Evolutionary conservation across 495 filamentous ascomycete species (phyloP), one percentile per base, ranked within the genome.

Genomic region (Penicillium samsonianum): DNA sequence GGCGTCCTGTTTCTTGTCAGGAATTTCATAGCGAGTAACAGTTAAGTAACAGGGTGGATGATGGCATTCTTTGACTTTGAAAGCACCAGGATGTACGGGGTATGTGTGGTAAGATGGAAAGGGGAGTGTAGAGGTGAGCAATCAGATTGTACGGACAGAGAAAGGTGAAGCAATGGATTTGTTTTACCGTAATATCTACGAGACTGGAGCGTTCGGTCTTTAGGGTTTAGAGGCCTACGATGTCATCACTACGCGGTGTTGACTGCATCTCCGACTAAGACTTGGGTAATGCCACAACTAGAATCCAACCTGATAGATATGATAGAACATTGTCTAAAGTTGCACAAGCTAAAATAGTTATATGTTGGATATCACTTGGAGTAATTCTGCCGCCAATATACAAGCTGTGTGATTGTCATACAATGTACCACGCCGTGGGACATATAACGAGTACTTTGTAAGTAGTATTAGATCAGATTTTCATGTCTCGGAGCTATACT

Each of bases 201-300:
- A 31, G 10, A 14, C 16, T 11, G 10, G 8, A 37, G 14, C 2
- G 11, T 48, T 25, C 19, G 37, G 33, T 40, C n/a, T n/a, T n/a
- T n/a, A 45, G 43, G 52, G 38, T 19, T 50, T 11, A 2, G 52
- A 25, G 10, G 44, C 45, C 17, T 31, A 52, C 53, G 54, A 66
- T 63, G 60, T 66, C 63, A 63, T 63, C 53, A 60, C 49, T 55
- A 63, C 57, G 60, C 49, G 53, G 44, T 47, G 26, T 44, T 60
- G 60, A 63, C 59, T 58, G 8, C 59, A 49, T 61, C 42, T 28
- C 26, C 46, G 5, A 37, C 22, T 22, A 10, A 53, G 19, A 16
- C 5, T 30, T 30, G 44, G 16, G 44, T 47, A 47, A 30, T 30
- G 12, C n/a, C 16, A 19, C 25, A n/a, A n/a, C 42, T 37, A 5